Evolutionary conservation across 78 protist genomes (phyloP).

Genomic region (Carpediemonas membranifera): DNA sequence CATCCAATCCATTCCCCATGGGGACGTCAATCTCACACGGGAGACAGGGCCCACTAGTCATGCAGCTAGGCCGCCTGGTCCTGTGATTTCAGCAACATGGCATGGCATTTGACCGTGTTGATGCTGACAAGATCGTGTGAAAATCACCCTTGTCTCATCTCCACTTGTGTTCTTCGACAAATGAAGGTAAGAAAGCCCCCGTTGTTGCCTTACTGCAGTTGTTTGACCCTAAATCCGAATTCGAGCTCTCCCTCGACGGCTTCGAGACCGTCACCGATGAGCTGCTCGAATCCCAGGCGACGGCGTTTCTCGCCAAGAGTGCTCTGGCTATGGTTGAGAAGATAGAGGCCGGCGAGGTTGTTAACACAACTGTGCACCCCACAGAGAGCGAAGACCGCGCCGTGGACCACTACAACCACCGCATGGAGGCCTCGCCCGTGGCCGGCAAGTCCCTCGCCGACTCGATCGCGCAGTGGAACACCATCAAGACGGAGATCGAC

Average conservation of each 20-base stretch:
- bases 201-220: no score
- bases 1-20: no score
- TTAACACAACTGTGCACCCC: slow-evolving; percentile 1
- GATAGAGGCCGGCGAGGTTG: slow-evolving; percentile 27
- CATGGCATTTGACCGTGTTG: no score
- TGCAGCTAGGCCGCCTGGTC: no score
- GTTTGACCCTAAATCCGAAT: neutral
- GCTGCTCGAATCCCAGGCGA: neutral
- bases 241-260: neutral
- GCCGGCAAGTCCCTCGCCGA: slow-evolving; percentile 13
- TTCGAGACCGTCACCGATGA: neutral
- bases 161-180: no score
- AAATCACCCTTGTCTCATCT: no score
- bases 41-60: no score
- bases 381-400: slow-evolving; percentile 30
- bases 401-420: slow-evolving; percentile 43
- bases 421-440: slow-evolving; percentile 3
- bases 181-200: no score
- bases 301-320: neutral
- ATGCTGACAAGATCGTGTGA: no score
- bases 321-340: slow-evolving; percentile 5
- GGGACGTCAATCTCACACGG: no score
- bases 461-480: slow-evolving; percentile 12
- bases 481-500: neutral
- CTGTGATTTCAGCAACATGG: no score